Evolutionary conservation across 2,329 filamentous ascomycete species (phyloP).

Genomic region (Claviceps fusiformis): DNA sequence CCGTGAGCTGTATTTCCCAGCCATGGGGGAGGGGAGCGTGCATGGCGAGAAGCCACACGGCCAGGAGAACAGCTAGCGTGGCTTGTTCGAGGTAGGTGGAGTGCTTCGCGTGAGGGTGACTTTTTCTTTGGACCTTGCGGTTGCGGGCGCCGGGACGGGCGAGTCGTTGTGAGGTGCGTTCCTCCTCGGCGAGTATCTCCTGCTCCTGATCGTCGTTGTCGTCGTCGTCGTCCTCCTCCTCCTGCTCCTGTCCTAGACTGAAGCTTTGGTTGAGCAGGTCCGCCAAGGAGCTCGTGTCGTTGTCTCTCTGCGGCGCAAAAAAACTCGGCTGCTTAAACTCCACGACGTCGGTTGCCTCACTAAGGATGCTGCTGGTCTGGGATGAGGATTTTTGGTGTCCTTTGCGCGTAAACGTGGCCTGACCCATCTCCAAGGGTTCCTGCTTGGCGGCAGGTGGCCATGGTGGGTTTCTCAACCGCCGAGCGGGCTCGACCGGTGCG

Average conservation of each 20-base stretch:
- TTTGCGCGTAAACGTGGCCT: slow-evolving; percentile 34
- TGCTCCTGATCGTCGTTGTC: slow-evolving; percentile 7
- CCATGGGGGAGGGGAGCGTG: slow-evolving; percentile 9
- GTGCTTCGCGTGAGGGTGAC: not conserved
- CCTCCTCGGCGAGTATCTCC: slow-evolving; percentile 3
- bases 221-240: not conserved
- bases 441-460: slow-evolving; percentile 34
- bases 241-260: slow-evolving; percentile 21
- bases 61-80: slow-evolving; percentile 11
- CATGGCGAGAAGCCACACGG: slow-evolving; percentile 15
- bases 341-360: slow-evolving; percentile 13
- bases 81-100: slow-evolving; percentile 8
- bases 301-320: slow-evolving; percentile 33
- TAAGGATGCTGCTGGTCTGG: not conserved
- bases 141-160: not conserved
- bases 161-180: not conserved
- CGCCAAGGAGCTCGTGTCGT: slow-evolving; percentile 28
- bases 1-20: slow-evolving; percentile 15
- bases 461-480: slow-evolving; percentile 47
- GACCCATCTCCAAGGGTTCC: slow-evolving; percentile 28
- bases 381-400: slow-evolving; percentile 5
- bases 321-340: slow-evolving; percentile 48
- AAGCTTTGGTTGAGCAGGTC: slow-evolving; percentile 32
- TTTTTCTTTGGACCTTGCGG: not conserved
- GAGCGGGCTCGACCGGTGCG: slow-evolving; percentile 53